Base-by-base conservation (phyloP, 257 asterid species). In the Coffea canephora region DNA sequence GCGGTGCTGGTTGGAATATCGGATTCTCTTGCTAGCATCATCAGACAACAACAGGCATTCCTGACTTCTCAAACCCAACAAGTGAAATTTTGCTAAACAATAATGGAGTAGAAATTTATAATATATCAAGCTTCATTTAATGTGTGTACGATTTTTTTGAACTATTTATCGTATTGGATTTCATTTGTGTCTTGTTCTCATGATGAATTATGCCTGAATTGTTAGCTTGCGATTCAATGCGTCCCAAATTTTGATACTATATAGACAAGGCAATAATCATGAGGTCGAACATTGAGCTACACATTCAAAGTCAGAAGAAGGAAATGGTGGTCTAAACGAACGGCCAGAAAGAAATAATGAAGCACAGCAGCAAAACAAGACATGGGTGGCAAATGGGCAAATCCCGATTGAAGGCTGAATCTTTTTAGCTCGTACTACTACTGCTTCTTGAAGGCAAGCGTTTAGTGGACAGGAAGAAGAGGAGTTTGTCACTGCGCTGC, bases 401-500 rank as follows among this genome's bases (percentile, higher is more conserved):
- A 48, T 43, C 83, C 31, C 0, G 31, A 80, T 74, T 54, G 65
- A 49, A 21, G 64, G 62, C 36, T 64, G 14, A 57, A 14, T 21
- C 48, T 57, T 61, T 34, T 43, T 69, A n/a, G 52, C 67, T 52
- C 41, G 3, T 0, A 39, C 43, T 0, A 39, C 43, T 39, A 62
- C 2, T 64, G 34, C 23, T 19, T 43, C 72, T 62, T 2, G n/a
- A 16, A 43, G 18, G 70, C 36, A 19, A 72, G 25, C 8, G 50
- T 8, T 43, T 25, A 69, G 67, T 76, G 81, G 80, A 76, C 79
- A 75, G 76, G 83, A 71, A 54, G 65, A 8, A 25, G 67, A n/a
- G 18, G 71, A n/a, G 18, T 69, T 79, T 75, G 65, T 50, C 36
- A 69, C 72, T 69, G 75, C 5, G 78, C 81, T 83, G 82, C 79